Conservation (phyloP, 805 yeast species). For the Cephaloascus albidus region DNA sequence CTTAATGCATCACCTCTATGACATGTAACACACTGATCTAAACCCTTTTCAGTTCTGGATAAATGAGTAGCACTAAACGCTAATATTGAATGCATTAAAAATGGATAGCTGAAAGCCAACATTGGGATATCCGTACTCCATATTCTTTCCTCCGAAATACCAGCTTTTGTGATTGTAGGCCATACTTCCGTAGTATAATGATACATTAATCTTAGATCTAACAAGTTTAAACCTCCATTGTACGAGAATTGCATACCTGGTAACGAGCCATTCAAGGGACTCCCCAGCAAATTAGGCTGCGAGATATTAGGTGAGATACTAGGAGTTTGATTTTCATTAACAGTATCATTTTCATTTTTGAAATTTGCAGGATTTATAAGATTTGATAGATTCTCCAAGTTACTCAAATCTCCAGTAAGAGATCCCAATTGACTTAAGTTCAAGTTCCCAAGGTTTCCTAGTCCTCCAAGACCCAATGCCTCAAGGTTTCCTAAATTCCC, state of each 20-base stretch:
- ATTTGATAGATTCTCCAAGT: slow-evolving; percentile 26
- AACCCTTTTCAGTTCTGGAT: slow-evolving; percentile 64
- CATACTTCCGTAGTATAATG: slow-evolving; percentile 83
- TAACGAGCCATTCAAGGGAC: slow-evolving; percentile 6
- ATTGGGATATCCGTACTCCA: slow-evolving; percentile 87
- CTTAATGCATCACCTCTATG: slow-evolving; percentile 85
- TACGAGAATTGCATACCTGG: slow-evolving; percentile 1
- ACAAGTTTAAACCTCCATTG: slow-evolving; percentile 42
- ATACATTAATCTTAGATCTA: slow-evolving; percentile 76
- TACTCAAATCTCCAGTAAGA: slow-evolving; percentile 23
- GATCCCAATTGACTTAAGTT: slow-evolving; percentile 32
- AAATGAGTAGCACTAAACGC: slow-evolving; percentile 92
- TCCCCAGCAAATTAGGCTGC: background rate
- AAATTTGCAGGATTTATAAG: slow-evolving; percentile 28
- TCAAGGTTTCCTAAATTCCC: background rate
- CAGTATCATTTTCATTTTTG: slow-evolving; percentile 23
- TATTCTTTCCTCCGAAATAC: slow-evolving; percentile 74
- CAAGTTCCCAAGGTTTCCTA: slow-evolving; percentile 30
- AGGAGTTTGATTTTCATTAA: background rate
- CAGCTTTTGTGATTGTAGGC: slow-evolving; percentile 82
- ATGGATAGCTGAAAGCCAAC: slow-evolving; percentile 81
- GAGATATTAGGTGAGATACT: background rate
- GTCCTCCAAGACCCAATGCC: slow-evolving; percentile 12
- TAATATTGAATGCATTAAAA: slow-evolving; percentile 83
- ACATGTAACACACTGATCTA: slow-evolving; percentile 72